Evolutionary conservation across 2,329 filamentous ascomycete species (phyloP).

Genomic region (Colletotrichum endophyticum): DNA sequence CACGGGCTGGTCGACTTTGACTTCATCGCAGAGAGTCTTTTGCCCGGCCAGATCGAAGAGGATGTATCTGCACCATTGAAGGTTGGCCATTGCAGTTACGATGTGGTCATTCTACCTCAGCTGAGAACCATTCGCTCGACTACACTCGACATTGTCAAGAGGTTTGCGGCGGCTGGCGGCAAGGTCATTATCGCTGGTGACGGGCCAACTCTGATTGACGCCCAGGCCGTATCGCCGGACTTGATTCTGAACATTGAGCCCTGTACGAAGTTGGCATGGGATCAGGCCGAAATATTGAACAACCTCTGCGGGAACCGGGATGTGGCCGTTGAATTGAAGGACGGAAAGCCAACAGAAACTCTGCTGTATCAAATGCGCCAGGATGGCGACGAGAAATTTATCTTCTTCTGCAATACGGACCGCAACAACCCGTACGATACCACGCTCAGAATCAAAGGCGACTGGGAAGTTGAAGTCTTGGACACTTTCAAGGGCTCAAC

Average conservation of each 20-base stretch:
- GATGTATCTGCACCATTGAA: constrained; percentile 11
- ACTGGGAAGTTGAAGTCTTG: constrained; percentile 29
- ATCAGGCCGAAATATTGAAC: neutral
- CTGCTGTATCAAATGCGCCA: constrained; percentile 34
- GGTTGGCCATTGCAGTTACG: constrained; percentile 34
- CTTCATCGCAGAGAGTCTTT: constrained; percentile 34
- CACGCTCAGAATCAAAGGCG: constrained; percentile 26
- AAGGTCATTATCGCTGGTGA: constrained; percentile 4
- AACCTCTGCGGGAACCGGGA: neutral
- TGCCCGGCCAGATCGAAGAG: constrained; percentile 25
- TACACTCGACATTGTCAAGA: constrained; percentile 27
- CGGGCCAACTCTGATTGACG: neutral
- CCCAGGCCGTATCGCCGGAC: neutral
- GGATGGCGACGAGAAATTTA: constrained; percentile 28
- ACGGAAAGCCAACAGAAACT: constrained; percentile 9
- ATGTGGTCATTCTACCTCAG: constrained; percentile 33
- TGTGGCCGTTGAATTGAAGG: neutral
- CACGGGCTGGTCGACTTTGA: constrained; percentile 34
- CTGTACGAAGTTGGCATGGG: neutral
- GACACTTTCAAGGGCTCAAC: constrained; percentile 30
- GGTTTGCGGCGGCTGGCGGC: constrained; percentile 22
- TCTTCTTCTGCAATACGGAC: constrained; percentile 36
- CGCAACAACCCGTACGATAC: constrained; percentile 23
- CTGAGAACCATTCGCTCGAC: constrained; percentile 33
- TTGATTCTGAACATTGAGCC: neutral